A percentile compares a stretch with the other conserved stretches of the same genome.
phyloP scores from a whole-genome alignment of 768 basidiomycete species.

The Obba rivulosa region DNA sequence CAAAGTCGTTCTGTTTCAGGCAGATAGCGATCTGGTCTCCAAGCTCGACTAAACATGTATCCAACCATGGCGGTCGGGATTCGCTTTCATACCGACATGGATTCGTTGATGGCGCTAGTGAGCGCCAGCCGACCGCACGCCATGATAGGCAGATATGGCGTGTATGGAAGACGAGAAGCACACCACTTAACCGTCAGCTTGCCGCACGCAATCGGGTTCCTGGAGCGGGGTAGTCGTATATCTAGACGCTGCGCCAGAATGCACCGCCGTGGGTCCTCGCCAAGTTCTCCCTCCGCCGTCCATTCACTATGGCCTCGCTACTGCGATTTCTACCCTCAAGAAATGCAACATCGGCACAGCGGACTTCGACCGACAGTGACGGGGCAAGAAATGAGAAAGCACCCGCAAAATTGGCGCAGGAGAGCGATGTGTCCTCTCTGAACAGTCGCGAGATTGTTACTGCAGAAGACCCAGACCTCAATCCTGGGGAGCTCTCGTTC shows the following conservation, averaged over 20 bases:
- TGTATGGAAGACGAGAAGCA: neutral
- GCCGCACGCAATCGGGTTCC: too few species aligned
- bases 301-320: neutral
- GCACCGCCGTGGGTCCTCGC: neutral
- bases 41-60: too few species aligned
- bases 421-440: neutral
- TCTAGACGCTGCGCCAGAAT: neutral
- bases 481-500: slow-evolving; percentile 41
- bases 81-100: too few species aligned
- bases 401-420: neutral
- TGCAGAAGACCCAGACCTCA: slow-evolving; percentile 18
- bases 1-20: too few species aligned
- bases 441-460: neutral
- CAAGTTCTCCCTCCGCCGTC: neutral
- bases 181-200: neutral
- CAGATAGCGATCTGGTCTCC: too few species aligned
- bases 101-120: neutral
- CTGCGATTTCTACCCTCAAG: neutral
- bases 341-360: neutral
- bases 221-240: neutral
- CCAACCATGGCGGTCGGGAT: too few species aligned
- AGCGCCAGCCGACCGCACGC: neutral
- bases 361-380: neutral
- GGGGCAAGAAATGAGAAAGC: neutral
- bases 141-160: neutral